These are phyloP conservation scores for Rhizopogon sp. DNA, from an alignment of 768 basidiomycete species.

Conservation along the genomic window DNA sequence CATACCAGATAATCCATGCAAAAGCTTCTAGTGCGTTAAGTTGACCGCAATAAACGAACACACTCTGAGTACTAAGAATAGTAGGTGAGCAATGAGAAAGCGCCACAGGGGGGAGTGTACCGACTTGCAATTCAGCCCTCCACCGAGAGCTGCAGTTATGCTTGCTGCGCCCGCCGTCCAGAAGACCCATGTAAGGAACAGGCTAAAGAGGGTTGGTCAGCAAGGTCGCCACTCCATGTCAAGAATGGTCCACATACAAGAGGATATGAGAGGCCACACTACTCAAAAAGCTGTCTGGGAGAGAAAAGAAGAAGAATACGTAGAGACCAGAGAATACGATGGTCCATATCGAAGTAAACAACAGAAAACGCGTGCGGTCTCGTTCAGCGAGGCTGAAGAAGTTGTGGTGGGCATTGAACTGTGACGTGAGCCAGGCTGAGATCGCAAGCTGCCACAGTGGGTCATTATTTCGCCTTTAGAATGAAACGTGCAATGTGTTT, in stretches of 20 bases:
- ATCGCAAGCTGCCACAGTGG: conserved; percentile 47
- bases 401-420: conserved; percentile 54
- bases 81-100: neutral
- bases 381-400: conserved; percentile 43
- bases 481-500: conserved; percentile 5
- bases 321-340: conserved; percentile 48
- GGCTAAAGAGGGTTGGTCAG: conserved; percentile 30
- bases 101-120: conserved; percentile 14
- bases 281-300: conserved; percentile 43
- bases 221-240: neutral
- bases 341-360: conserved; percentile 75
- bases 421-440: conserved; percentile 65
- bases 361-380: conserved; percentile 59
- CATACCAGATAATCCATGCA: conserved; percentile 72
- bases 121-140: conserved; percentile 65
- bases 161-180: conserved; percentile 74
- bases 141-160: conserved; percentile 61
- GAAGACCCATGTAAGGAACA: conserved; percentile 68
- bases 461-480: neutral
- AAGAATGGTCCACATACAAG: conserved; percentile 43
- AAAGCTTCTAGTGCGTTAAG: conserved; percentile 73
- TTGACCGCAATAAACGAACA: conserved; percentile 66
- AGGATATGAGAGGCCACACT: conserved; percentile 60
- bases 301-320: conserved; percentile 49
- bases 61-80: conserved; percentile 30